A percentile compares a stretch with the other conserved stretches of the same genome.
Evolutionary conservation across 139 green algal species (phyloP).

Genomic region (Auxenochlorella pyrenoidosa): DNA sequence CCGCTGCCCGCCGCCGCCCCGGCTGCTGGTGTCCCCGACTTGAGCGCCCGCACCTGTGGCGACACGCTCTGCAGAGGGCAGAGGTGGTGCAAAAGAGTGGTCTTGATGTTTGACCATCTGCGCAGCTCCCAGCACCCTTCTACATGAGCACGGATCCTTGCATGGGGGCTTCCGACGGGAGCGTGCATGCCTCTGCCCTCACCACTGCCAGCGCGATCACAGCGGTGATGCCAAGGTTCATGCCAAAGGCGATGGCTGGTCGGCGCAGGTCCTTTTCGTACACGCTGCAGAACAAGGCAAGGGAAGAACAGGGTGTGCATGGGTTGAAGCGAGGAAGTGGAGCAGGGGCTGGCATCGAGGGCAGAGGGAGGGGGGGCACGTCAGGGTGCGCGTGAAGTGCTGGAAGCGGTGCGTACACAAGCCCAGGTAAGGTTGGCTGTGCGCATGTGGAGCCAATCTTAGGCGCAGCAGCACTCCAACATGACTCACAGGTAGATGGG

Average conservation of each 20-base stretch:
- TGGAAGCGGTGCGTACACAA: background rate
- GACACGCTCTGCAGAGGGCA: background rate
- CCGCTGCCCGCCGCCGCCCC: background rate
- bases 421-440: background rate
- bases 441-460: too few relatives aligned
- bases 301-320: background rate
- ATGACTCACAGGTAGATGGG: constrained; percentile 29
- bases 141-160: too few relatives aligned
- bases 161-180: too few relatives aligned
- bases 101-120: background rate
- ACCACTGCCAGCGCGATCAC: constrained; percentile 4
- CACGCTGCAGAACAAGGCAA: background rate
- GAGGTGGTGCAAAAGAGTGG: background rate
- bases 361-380: background rate
- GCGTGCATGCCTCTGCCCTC: too few relatives aligned
- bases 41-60: background rate
- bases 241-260: constrained; percentile 1
- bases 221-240: constrained; percentile 17
- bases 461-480: too few relatives aligned
- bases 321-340: too few relatives aligned
- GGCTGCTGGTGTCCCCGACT: background rate
- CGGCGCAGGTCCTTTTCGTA: constrained; percentile 15
- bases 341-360: too few relatives aligned
- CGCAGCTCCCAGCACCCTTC: too few relatives aligned
- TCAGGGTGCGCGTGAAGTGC: background rate